Evolutionary conservation across 176 grass and related monocot genomes (phyloP), one percentile per base, ranked within the genome.

Genomic region (Phoenix dactylifera): DNA sequence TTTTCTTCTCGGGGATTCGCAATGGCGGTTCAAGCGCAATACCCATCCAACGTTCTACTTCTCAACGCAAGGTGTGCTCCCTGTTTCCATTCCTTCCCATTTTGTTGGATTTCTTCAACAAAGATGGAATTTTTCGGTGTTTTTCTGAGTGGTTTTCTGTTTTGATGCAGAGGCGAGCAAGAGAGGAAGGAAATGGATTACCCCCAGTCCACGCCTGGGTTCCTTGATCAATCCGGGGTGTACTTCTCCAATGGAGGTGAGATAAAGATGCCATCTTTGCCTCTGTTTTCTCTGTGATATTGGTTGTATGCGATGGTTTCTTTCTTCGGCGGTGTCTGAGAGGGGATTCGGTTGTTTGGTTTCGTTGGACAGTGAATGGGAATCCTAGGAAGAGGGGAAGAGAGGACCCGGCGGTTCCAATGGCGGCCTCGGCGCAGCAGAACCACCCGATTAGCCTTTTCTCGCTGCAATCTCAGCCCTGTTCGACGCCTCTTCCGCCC

Each of bases 161-260:
- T 35, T 68, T 35, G 26, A 55, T 18, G 51, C 52, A 68, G 26
- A 55, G 22, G 26, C 18, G 52, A 68, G n/a, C 52, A 52, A 18
- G 63, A 68, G 7, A 44, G 52, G 26, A 55, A 35, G 12, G 65
- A 39, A 26, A 68, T 68, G 65, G 65, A 68, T 28, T 68, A 22
- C 9, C 65, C 65, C 22, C 52, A 5, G 15, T 17, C 51, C 24
- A 24, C 50, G 16, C 49, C 50, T 19, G 50, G 50, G 10, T 68
- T 68, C 17, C 26, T 44, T 18, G 51, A 55, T 55, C 26, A 52
- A 18, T 55, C 65, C 4, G 17, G 7, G 17, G 26, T 55, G 52
- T 16, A 56, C 26, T 18, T 68, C 26, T n/a, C 12, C 25, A 51
- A 56, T 55, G 65, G 52, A 68, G 65, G 52, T 55, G 51, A 55